phyloP scores from a whole-genome alignment of 2,329 filamentous ascomycete genomes.

The Leptographium lundbergii region DNA sequence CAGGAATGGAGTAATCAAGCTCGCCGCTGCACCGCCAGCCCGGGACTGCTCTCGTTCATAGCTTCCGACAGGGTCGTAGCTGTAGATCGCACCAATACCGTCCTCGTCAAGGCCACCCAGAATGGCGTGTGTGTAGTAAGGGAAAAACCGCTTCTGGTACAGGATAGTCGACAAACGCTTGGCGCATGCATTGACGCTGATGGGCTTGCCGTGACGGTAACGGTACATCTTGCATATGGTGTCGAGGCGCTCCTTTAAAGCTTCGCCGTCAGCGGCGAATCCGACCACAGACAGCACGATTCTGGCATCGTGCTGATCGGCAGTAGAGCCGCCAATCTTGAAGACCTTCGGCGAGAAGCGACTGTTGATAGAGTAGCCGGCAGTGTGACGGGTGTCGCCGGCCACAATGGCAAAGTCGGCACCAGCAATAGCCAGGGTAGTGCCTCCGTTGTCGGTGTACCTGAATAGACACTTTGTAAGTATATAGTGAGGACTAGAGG shows the following conservation, averaged over 20 bases:
- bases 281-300: slow-evolving; percentile 90
- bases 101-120: slow-evolving; percentile 90
- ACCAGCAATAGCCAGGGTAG: slow-evolving; percentile 87
- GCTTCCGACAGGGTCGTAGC: slow-evolving; percentile 93
- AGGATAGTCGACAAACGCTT: slow-evolving; percentile 91
- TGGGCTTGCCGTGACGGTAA: slow-evolving; percentile 94
- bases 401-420: slow-evolving; percentile 92
- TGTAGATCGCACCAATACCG: slow-evolving; percentile 87
- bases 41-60: slow-evolving; percentile 96
- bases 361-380: slow-evolving; percentile 98
- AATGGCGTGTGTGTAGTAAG: slow-evolving; percentile 94
- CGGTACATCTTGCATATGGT: slow-evolving; percentile 97
- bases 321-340: slow-evolving; percentile 84
- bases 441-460: slow-evolving; percentile 97
- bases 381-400: slow-evolving; percentile 89
- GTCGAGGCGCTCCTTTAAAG: slow-evolving; percentile 86
- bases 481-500: background rate
- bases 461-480: slow-evolving; percentile 28
- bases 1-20: slow-evolving; percentile 96
- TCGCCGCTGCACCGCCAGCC: slow-evolving; percentile 81
- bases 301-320: slow-evolving; percentile 70
- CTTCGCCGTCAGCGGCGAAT: slow-evolving; percentile 88
- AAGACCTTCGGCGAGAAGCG: slow-evolving; percentile 93
- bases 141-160: slow-evolving; percentile 97
- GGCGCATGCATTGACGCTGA: slow-evolving; percentile 87